Conservation (phyloP, 495 filamentous ascomycete species). For the Cercophora scortea region DNA sequence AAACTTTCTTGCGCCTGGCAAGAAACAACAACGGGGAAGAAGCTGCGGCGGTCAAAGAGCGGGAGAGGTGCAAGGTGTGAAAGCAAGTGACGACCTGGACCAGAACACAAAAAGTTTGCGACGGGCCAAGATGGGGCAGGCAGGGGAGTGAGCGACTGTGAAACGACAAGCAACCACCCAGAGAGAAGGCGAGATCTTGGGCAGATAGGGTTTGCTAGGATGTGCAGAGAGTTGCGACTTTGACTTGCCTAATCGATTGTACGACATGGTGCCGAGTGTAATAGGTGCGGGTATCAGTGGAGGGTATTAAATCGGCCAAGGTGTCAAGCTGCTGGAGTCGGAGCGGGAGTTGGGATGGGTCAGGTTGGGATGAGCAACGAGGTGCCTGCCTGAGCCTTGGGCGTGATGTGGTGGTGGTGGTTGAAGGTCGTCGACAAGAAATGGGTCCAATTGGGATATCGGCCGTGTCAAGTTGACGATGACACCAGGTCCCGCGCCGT, state of each 20-base stretch:
- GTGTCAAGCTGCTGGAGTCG: not conserved
- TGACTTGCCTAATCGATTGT: constrained; percentile 65
- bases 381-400: not conserved
- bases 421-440: not conserved
- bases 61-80: too few species aligned
- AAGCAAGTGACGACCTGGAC: not conserved
- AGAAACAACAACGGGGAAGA: constrained; percentile 13
- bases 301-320: too few species aligned
- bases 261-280: constrained; percentile 42
- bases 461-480: not conserved
- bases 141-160: not conserved
- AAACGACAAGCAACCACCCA: not conserved
- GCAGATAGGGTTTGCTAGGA: too few species aligned
- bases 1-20: constrained; percentile 26
- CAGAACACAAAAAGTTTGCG: not conserved
- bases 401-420: not conserved
- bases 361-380: not conserved
- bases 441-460: constrained; percentile 1
- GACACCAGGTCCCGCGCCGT: too few species aligned
- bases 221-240: not conserved
- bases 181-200: not conserved
- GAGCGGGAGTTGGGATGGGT: not conserved
- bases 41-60: too few species aligned
- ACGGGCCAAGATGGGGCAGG: not conserved
- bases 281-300: too few species aligned